These are phyloP conservation scores for Fusarium praegraminearum DNA, from an alignment of 2,329 filamentous ascomycete species.

Conservation along the genomic window DNA sequence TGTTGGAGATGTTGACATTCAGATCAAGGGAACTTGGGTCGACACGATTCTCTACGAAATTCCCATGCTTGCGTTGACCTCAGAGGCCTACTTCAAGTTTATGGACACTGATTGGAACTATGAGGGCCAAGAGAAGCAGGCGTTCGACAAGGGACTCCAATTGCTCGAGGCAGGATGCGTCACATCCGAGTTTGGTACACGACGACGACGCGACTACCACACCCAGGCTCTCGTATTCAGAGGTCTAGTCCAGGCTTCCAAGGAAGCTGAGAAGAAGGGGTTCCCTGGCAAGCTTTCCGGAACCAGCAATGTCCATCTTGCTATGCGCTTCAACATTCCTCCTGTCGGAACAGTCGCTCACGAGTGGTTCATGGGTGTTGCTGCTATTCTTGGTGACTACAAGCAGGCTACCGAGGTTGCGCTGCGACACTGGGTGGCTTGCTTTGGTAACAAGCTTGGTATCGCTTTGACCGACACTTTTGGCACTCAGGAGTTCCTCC, in stretches of 20 bases:
- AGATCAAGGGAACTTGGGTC: conserved; percentile 86
- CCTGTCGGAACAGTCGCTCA: conserved; percentile 92
- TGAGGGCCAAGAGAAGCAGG: conserved; percentile 85
- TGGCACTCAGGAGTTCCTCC: conserved; percentile 88
- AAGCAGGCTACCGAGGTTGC: conserved; percentile 85
- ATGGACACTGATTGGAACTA: conserved; percentile 94
- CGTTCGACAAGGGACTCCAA: conserved; percentile 81
- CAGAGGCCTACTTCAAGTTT: conserved; percentile 97
- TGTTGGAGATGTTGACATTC: conserved; percentile 80
- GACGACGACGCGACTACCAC: conserved; percentile 90
- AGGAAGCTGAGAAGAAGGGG: conserved; percentile 73
- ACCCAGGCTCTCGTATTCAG: conserved; percentile 93
- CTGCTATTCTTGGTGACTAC: conserved; percentile 90
- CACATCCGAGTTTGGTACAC: conserved; percentile 93
- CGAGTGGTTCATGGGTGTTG: conserved; percentile 99
- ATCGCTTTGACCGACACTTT: conserved; percentile 98
- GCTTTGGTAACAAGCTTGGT: conserved; percentile 85
- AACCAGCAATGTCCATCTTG: conserved; percentile 96
- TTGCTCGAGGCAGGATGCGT: conserved; percentile 86
- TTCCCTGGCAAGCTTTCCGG: conserved; percentile 81
- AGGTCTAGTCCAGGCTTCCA: conserved; percentile 82
- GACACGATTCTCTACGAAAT: conserved; percentile 99
- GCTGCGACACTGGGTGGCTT: conserved; percentile 88
- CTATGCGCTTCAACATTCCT: conserved; percentile 87
- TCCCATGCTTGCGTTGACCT: conserved; percentile 88